Conservation (phyloP, 305 asterid genomes). For the Coffea humblotiana region DNA sequence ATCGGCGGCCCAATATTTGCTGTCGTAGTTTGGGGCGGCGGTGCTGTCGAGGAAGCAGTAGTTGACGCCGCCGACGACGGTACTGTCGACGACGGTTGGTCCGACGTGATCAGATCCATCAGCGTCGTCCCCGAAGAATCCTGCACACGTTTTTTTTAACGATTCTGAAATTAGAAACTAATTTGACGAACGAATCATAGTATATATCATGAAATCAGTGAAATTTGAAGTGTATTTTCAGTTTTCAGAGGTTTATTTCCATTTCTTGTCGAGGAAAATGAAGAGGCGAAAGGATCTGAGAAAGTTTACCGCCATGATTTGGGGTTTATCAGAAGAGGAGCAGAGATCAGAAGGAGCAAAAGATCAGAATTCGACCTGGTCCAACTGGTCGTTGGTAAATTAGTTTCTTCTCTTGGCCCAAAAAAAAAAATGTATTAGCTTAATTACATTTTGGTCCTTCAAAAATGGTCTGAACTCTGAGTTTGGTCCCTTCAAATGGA, state of each 20-base stretch:
- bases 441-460: too few species aligned
- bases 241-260: not conserved
- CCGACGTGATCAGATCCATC: constrained; percentile 99
- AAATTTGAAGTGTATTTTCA: not conserved
- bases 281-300: not conserved
- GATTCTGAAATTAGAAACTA: constrained; percentile 2
- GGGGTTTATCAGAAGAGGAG: constrained; percentile 9
- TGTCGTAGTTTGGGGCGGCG: constrained; percentile 41
- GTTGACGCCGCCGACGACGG: constrained; percentile 46
- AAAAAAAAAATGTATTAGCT: too few species aligned
- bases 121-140: constrained; percentile 91
- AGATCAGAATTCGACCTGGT: not conserved
- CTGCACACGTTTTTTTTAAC: constrained; percentile 31
- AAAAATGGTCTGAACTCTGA: too few species aligned
- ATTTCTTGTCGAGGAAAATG: not conserved
- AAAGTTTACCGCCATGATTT: constrained; percentile 26
- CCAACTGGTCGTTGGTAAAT: too few species aligned
- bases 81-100: constrained; percentile 56
- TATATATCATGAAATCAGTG: not conserved
- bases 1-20: constrained; percentile 38
- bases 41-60: constrained; percentile 33
- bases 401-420: too few species aligned
- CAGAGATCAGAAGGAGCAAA: constrained; percentile 7
- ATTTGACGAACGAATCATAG: not conserved
- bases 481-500: too few species aligned